These are phyloP conservation scores for Wilhelminamyces savonicus DNA, from an alignment of 805 yeast genomes.

Conservation along the genomic window DNA sequence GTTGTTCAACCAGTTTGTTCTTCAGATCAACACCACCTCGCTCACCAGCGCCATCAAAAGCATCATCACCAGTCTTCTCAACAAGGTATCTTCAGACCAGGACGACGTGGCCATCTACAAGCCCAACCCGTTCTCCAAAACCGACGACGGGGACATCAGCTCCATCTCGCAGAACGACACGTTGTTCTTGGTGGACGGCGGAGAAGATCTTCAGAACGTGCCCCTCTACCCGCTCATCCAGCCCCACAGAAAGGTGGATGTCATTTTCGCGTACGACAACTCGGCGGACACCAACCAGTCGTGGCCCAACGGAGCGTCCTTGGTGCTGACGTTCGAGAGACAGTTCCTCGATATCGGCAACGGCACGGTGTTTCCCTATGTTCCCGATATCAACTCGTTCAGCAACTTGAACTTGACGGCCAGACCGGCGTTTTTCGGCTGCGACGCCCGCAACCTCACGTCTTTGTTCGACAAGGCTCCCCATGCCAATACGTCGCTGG, in stretches of 20 bases:
- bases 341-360: conserved; percentile 51
- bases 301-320: conserved; percentile 68
- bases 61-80: conserved; percentile 16
- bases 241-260: conserved; percentile 54
- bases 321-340: conserved; percentile 50
- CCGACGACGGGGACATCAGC: conserved; percentile 26
- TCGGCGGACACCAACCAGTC: conserved; percentile 52
- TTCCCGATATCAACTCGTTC: conserved; percentile 65
- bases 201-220: conserved; percentile 68
- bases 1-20: conserved; percentile 62
- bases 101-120: conserved; percentile 64
- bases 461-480: conserved; percentile 32
- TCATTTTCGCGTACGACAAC: conserved; percentile 60
- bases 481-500: too few relatives aligned
- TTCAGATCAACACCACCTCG: conserved; percentile 43
- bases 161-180: conserved; percentile 34
- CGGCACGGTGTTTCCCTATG: conserved; percentile 69
- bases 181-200: conserved; percentile 69
- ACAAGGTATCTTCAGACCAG: conserved; percentile 38
- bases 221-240: conserved; percentile 64
- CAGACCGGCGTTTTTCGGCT: conserved; percentile 78
- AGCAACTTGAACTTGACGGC: conserved; percentile 53
- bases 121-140: conserved; percentile 61
- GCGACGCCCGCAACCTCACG: conserved; percentile 61
- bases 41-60: conserved; percentile 14